Conservation (phyloP, 1,139 yeast species). For the Wickerhamomyces sp. region DNA sequence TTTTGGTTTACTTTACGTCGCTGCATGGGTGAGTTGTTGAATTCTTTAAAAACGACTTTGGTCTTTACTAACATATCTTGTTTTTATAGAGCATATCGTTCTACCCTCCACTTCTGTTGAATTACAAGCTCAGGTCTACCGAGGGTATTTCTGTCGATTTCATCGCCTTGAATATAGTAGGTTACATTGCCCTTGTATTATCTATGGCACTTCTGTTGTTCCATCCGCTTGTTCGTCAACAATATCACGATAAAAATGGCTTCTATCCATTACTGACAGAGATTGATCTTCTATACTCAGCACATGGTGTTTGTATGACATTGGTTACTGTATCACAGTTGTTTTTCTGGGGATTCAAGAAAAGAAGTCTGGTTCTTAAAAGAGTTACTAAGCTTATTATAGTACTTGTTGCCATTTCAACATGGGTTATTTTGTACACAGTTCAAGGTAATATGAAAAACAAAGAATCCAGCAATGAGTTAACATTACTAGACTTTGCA, state of each 20-base stretch:
- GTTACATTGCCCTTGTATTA: constrained; percentile 36
- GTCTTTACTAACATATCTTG: no score
- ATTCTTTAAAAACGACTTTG: no score
- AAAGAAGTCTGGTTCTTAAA: constrained; percentile 13
- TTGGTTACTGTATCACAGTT: constrained; percentile 34
- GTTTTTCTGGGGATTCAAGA: constrained; percentile 23
- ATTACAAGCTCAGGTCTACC: constrained; percentile 33
- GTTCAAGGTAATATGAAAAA: constrained; percentile 9
- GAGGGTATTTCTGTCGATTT: constrained; percentile 44
- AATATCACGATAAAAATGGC: constrained; percentile 25
- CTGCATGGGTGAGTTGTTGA: constrained; percentile 22
- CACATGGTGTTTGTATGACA: constrained; percentile 39
- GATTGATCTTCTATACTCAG: constrained; percentile 39
- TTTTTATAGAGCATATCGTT: constrained; percentile 35
- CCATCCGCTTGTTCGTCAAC: constrained; percentile 25
- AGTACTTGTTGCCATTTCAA: constrained; percentile 3
- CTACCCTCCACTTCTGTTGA: constrained; percentile 40
- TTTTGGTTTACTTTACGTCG: constrained; percentile 21
- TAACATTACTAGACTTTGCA: constrained; percentile 33
- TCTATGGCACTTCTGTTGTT: constrained; percentile 36
- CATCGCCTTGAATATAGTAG: constrained; percentile 36
- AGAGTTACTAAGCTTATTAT: constrained; percentile 16
- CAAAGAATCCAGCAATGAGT: constrained; percentile 3
- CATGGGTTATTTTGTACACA: constrained; percentile 7
- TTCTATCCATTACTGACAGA: constrained; percentile 35